Percentiles rank a stretch among this genome's conserved stretches.
phyloP scores from a whole-genome alignment of 192 early-diverging fungal genomes.

The Backusella circina region DNA sequence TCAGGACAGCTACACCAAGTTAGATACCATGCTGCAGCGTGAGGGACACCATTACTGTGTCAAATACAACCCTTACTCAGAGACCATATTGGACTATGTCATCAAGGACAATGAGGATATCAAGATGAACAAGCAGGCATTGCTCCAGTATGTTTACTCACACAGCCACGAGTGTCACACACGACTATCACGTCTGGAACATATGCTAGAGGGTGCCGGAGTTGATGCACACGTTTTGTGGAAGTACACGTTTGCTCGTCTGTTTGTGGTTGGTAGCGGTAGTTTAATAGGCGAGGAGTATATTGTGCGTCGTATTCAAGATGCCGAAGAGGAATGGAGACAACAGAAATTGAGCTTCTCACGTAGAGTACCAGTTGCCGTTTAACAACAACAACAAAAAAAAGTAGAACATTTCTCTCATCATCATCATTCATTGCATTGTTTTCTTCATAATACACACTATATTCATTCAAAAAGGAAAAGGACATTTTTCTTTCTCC shows the following conservation, averaged over 20 bases:
- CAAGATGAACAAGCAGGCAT: not conserved
- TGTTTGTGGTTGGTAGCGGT: constrained; percentile 21
- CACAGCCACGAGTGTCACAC: constrained; percentile 29
- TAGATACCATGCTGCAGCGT: not conserved
- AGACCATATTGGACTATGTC: constrained; percentile 23
- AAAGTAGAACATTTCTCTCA: not conserved
- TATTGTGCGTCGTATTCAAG: constrained; percentile 26
- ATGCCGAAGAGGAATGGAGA: constrained; percentile 31
- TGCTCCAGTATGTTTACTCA: constrained; percentile 21
- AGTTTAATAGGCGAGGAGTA: constrained; percentile 30
- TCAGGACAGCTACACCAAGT: not conserved
- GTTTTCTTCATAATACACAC: not conserved
- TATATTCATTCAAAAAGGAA: not conserved
- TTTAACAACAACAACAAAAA: not conserved
- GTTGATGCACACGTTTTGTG: constrained; percentile 31
- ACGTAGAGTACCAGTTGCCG: not conserved
- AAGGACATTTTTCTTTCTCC: not conserved
- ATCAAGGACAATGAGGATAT: not conserved
- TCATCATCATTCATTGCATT: not conserved
- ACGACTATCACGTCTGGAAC: constrained; percentile 17
- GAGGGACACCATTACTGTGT: constrained; percentile 15
- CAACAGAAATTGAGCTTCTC: not conserved
- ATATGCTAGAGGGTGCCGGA: constrained; percentile 21
- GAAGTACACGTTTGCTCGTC: constrained; percentile 35
- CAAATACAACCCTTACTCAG: constrained; percentile 25